These are phyloP conservation scores for Yamadazyma taylorii DNA, from an alignment of 1,139 yeast species.

Conservation along the genomic window DNA sequence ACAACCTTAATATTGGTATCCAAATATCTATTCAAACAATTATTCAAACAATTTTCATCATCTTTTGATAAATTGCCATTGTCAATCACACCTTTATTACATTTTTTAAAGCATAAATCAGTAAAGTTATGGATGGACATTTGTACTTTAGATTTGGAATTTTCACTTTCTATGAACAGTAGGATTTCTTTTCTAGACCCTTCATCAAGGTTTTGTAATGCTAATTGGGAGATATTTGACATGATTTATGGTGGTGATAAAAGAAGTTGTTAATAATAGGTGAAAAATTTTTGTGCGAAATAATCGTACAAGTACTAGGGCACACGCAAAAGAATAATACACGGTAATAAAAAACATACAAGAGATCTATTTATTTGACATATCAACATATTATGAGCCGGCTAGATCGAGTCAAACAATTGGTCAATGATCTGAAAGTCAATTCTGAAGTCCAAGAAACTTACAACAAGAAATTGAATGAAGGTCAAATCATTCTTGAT, in stretches of 20 bases:
- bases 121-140: constrained; percentile 84
- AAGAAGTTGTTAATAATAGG: background rate
- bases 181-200: constrained; percentile 71
- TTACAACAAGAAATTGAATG: constrained; percentile 27
- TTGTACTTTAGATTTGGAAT: constrained; percentile 86
- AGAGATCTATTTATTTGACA: no score
- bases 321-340: background rate
- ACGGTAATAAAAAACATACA: background rate
- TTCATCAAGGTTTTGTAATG: constrained; percentile 67
- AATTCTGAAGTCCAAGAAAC: constrained; percentile 16
- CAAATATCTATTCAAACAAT: constrained; percentile 82
- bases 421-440: constrained; percentile 4
- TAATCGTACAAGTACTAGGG: no score
- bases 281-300: no score
- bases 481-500: constrained; percentile 29
- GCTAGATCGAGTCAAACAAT: constrained; percentile 4
- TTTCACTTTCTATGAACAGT: constrained; percentile 77
- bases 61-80: constrained; percentile 49
- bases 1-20: constrained; percentile 88
- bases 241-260: constrained; percentile 26
- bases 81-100: constrained; percentile 57
- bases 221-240: constrained; percentile 62
- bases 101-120: constrained; percentile 86
- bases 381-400: constrained; percentile 5
- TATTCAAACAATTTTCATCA: constrained; percentile 74